Evolutionary conservation across 2,329 filamentous ascomycete genomes (phyloP).

Genomic region (Colletotrichum costaricense): DNA sequence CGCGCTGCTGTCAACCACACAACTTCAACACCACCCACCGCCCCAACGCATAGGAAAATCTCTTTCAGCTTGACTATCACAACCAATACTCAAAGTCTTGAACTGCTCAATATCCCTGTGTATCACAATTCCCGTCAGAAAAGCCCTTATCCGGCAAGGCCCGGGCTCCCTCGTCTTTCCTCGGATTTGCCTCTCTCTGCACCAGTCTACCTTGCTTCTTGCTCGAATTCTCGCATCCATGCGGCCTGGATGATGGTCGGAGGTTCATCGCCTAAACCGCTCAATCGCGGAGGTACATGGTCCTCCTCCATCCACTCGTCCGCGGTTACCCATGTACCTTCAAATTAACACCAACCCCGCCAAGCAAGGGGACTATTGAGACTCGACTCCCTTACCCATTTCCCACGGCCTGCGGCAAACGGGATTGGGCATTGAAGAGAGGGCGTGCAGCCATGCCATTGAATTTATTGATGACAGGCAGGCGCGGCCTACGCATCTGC

Average conservation of each 20-base stretch:
- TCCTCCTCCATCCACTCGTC: conserved; percentile 6
- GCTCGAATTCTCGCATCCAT: not conserved
- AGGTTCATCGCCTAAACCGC: conserved; percentile 13
- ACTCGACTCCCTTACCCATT: not conserved
- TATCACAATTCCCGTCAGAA: conserved; percentile 39
- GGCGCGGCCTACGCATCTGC: conserved; percentile 8
- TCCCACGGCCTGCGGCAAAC: not conserved
- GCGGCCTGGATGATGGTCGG: not conserved
- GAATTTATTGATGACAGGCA: conserved; percentile 5
- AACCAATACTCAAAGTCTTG: not conserved
- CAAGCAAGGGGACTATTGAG: conserved; percentile 5
- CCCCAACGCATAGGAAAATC: not conserved
- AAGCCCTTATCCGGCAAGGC: conserved; percentile 37
- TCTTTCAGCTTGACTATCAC: not conserved
- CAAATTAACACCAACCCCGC: not conserved
- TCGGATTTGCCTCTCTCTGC: conserved; percentile 24
- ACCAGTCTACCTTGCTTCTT: conserved; percentile 19
- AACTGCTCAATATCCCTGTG: conserved; percentile 30
- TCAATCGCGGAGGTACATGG: conserved; percentile 8
- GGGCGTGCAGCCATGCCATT: conserved; percentile 1
- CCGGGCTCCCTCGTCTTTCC: conserved; percentile 16
- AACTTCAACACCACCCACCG: not conserved
- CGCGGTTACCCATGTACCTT: not conserved
- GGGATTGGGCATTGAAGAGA: not conserved
- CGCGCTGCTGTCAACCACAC: conserved; percentile 1